These are phyloP conservation scores for Strobilomyces dryophilus DNA, from an alignment of 768 basidiomycete species.

Conservation along the genomic window DNA sequence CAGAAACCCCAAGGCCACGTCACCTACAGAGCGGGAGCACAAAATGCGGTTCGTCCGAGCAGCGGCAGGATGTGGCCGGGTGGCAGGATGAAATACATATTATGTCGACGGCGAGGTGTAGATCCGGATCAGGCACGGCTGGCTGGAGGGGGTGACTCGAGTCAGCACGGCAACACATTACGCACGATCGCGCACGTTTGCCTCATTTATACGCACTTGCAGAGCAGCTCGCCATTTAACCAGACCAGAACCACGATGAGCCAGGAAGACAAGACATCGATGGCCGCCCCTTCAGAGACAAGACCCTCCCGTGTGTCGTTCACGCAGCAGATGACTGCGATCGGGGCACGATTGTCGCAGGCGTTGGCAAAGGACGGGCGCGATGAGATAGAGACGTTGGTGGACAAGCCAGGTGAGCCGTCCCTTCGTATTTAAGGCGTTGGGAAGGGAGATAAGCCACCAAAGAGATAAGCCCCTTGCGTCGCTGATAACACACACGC, in stretches of 20 bases:
- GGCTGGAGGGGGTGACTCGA: background rate
- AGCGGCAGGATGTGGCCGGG: background rate
- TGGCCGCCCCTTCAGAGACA: constrained; percentile 5
- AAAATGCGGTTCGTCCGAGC: too few relatives aligned
- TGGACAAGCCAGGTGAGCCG: constrained; percentile 15
- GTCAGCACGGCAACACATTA: background rate
- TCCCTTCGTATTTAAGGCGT: constrained; percentile 1
- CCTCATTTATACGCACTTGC: constrained; percentile 4
- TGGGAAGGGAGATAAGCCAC: constrained; percentile 14
- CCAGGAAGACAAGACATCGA: background rate
- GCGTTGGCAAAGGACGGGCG: constrained; percentile 12
- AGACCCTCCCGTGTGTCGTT: constrained; percentile 8
- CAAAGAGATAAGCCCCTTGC: constrained; percentile 14
- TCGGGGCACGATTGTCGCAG: constrained; percentile 14
- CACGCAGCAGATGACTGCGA: constrained; percentile 17
- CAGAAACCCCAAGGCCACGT: too few relatives aligned
- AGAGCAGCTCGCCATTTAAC: constrained; percentile 11
- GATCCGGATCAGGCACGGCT: constrained; percentile 10
- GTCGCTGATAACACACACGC: constrained; percentile 11
- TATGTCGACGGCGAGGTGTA: background rate
- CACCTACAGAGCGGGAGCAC: too few relatives aligned
- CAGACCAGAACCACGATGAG: background rate
- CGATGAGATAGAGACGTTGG: constrained; percentile 6
- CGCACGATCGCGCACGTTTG: constrained; percentile 14
- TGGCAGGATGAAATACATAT: background rate